These are phyloP conservation scores for Melocanna baccifera DNA, from an alignment of 176 grass and related monocot species.

Conservation along the genomic window DNA sequence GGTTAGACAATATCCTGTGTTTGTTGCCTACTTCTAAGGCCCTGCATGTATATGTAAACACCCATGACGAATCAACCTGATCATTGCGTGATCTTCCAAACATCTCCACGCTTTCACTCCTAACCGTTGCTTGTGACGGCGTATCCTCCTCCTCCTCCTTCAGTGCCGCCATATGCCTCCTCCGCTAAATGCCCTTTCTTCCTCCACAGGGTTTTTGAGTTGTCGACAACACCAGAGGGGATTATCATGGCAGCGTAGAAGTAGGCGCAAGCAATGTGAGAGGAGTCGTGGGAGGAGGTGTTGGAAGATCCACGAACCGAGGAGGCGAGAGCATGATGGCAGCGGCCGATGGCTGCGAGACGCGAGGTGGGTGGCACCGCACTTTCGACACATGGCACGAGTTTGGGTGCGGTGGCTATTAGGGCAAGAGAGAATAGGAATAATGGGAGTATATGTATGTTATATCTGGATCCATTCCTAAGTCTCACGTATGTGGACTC, in stretches of 20 bases:
- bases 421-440: background rate
- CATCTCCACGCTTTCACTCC: too few species aligned
- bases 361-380: background rate
- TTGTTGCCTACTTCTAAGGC: too few species aligned
- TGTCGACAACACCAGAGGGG: rapidly evolving
- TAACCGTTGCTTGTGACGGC: background rate
- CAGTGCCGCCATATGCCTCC: too few species aligned
- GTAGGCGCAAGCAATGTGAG: background rate
- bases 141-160: background rate
- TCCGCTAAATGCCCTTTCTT: background rate
- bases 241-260: rapidly evolving
- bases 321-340: background rate
- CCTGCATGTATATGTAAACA: too few species aligned
- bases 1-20: too few species aligned
- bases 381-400: background rate
- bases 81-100: too few species aligned
- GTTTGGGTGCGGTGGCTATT: background rate
- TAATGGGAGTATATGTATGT: background rate
- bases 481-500: too few species aligned
- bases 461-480: too few species aligned
- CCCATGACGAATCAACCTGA: too few species aligned
- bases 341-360: too few species aligned
- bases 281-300: background rate
- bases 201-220: background rate
- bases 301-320: rapidly evolving